Base-by-base conservation (phyloP, 176 grass and related monocot genomes). In the Oryza coarctata region DNA sequence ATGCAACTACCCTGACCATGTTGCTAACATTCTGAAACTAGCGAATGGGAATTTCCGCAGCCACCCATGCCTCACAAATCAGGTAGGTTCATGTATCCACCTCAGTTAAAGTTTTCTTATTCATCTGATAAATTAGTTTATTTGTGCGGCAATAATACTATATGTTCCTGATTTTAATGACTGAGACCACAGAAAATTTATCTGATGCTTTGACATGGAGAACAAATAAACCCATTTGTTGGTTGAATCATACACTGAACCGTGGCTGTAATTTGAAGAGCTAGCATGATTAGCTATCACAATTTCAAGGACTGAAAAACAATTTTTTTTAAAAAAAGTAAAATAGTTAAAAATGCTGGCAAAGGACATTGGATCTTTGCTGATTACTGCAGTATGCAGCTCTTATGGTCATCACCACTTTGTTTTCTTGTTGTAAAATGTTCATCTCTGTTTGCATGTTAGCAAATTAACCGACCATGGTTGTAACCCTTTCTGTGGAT, bases 1-100 rank as follows among this genome's bases (percentile, higher is more conserved):
- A 0, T 98, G 96, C 84, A 89, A 93, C 43, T 98, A 95, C 65
- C 96, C 96, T 23, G 89, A 98, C 60, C 88, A 98, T 78, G 85
- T 98, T 26, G 82, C 87, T 45, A 92, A 84, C 71, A 95, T 98
- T 83, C 87, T 98, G 6, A 98, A 95, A 87, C 84, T 94, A 7
- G 82, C 92, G 20, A 98, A 98, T 70, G 85, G 86, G 27, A 98
- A 98, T 40, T 98, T 98, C 70, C 88, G 96, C 28, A 89, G 76
- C 38, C 96, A 87, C 75, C 93, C 88, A 23, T 98, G 96, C 73
- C 88, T 98, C 58, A 82, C 82, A 34, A 95, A 98, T 71, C 88
- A 95, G 93, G 96, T 95, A 76, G 3, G 29, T 62, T 74, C 23
- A 34, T 74, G 52, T 7, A 73, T 7, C 58, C 8, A 8, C 29